Base-by-base conservation (phyloP, 345 rosid genomes). In the Brassica napus region DNA sequence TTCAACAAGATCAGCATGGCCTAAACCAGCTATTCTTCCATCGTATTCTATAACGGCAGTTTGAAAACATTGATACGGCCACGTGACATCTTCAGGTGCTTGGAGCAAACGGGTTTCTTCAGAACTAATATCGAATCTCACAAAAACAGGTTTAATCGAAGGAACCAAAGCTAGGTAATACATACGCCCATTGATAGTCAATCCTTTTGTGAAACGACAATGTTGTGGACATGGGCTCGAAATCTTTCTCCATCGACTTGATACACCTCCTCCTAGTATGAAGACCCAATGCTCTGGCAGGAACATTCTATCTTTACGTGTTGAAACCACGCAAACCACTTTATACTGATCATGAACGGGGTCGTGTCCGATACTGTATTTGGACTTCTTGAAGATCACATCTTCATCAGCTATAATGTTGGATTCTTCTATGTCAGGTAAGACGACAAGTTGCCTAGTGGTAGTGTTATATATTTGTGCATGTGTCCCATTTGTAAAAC, bases 381-480 rank as follows among this genome's bases (percentile, higher is more conserved):
- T n/a, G 55, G 47, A 18, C 5, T 7, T 32, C 11, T 0, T 55
- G 2, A 0, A 0, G 5, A n/a, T 3, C 28, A 1, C 8, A 26
- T 57, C 31, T 24, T 23, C 24, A 23, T 8, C 9, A 57, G 2
- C 23, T 15, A 57, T 14, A 61, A 59, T 60, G 42, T 68, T 57
- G 39, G 79, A 75, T 35, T 42, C 68, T 18, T 75, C 18, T 55
- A 75, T 65, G 54, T 64, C 68, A 0, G 74, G 73, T 61, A 76
- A 68, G 24, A 60, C n/a, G 0, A 76, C 68, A 30, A 57, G 23
- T 14, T 76, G 52, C 16, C 68, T 68, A 44, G 79, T 76, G 24
- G 35, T 12, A 16, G 62, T 68, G 62, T 76, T 76, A 0, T 68
- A 0, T 68, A 76, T 76, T 16, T 18, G 6, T 1, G 61, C 68